phyloP scores from a whole-genome alignment of 1,284 basidiomycete genomes.

The Ustilago lituana region DNA sequence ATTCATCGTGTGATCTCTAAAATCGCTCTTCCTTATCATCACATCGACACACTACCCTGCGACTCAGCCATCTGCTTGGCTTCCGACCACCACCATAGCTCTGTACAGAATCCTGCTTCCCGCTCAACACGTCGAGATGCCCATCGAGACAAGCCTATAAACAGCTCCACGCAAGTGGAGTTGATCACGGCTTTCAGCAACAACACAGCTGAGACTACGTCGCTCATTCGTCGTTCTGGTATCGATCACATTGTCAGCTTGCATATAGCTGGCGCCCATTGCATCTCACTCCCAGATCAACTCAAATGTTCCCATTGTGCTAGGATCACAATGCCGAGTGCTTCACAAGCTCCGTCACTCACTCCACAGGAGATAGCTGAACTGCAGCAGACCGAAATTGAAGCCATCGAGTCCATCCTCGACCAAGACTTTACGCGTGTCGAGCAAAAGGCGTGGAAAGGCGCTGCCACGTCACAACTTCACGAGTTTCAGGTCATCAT shows the following conservation, averaged over 20 bases:
- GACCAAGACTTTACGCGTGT: constrained; percentile 53
- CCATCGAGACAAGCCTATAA: constrained; percentile 19
- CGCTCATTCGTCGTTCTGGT: background rate
- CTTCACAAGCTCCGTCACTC: constrained; percentile 17
- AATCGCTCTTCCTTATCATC: constrained; percentile 6
- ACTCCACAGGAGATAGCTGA: constrained; percentile 51
- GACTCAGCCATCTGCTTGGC: background rate
- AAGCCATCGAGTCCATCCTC: constrained; percentile 60
- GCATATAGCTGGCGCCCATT: no score
- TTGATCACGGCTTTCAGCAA: constrained; percentile 20
- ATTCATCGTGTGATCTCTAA: constrained; percentile 10
- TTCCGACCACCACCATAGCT: constrained; percentile 1
- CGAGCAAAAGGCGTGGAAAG: constrained; percentile 52
- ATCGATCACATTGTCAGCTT: no score
- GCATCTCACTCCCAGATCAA: constrained; percentile 14
- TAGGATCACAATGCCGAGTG: constrained; percentile 15
- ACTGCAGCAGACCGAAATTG: constrained; percentile 59
- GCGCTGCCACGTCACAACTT: constrained; percentile 36
- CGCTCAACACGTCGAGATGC: constrained; percentile 16
- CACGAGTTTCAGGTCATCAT: constrained; percentile 56
- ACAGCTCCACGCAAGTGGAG: constrained; percentile 47
- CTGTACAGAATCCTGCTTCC: background rate
- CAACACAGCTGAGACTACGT: constrained; percentile 7
- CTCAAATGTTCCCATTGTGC: constrained; percentile 12
- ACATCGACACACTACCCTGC: background rate